These are phyloP conservation scores for Russula ochroleuca DNA, from an alignment of 768 basidiomycete species.

Conservation along the genomic window DNA sequence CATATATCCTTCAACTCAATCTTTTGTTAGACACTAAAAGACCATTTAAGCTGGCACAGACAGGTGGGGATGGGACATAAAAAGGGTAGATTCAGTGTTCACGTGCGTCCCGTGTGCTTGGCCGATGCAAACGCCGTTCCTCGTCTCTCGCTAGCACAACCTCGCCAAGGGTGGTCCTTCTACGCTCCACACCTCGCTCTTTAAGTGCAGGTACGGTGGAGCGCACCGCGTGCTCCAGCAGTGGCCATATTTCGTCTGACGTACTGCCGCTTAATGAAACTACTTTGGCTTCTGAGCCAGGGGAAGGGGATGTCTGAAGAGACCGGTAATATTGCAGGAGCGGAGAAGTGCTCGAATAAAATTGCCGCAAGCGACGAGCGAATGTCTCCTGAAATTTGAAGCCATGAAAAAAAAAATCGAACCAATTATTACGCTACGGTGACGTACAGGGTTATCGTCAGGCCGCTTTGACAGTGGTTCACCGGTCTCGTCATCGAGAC, in stretches of 20 bases:
- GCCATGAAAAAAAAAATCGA: neutral
- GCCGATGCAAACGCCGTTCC: constrained; percentile 14
- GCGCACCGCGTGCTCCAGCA: constrained; percentile 60
- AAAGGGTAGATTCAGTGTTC: neutral
- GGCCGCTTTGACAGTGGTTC: constrained; percentile 84
- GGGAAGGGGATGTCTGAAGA: constrained; percentile 33
- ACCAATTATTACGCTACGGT: neutral
- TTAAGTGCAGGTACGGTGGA: constrained; percentile 55
- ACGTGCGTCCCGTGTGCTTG: neutral
- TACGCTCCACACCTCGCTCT: constrained; percentile 47
- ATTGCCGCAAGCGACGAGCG: constrained; percentile 66
- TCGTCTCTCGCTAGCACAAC: constrained; percentile 41
- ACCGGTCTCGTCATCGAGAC: constrained; percentile 81
- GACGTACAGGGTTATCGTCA: constrained; percentile 83
- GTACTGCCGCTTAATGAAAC: constrained; percentile 65
- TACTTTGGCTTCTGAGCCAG: constrained; percentile 42
- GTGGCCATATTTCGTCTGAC: constrained; percentile 88
- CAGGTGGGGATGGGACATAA: neutral
- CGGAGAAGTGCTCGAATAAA: constrained; percentile 77
- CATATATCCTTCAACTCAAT: neutral
- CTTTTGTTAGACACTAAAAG: too few relatives aligned
- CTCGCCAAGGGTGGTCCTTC: constrained; percentile 52
- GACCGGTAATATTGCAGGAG: constrained; percentile 66
- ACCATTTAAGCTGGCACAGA: neutral
- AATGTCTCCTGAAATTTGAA: constrained; percentile 63